Percentiles rank a stretch among this genome's conserved stretches.
phyloP scores from a whole-genome alignment of 495 filamentous ascomycete species.

The Niebla homalea region DNA sequence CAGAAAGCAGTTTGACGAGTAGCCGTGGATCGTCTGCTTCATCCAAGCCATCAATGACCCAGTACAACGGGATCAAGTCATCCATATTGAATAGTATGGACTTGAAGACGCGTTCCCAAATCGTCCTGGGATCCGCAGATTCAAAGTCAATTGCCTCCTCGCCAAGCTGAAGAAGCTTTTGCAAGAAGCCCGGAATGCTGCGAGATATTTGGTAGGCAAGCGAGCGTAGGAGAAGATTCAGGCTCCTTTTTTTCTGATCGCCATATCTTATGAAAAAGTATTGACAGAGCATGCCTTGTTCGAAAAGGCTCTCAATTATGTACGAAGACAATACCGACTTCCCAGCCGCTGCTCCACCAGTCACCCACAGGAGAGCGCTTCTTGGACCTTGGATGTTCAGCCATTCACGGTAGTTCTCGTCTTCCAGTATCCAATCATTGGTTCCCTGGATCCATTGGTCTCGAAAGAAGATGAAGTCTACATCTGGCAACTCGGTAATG shows the following conservation, averaged over 20 bases:
- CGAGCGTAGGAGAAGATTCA: conserved; percentile 21
- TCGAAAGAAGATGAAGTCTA: conserved; percentile 26
- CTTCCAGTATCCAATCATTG: conserved; percentile 21
- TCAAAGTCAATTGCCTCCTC: conserved; percentile 10
- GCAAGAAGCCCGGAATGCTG: neutral
- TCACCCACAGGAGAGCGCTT: conserved; percentile 20
- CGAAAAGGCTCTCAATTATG: conserved; percentile 16
- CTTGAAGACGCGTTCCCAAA: conserved; percentile 28
- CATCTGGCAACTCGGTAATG: conserved; percentile 20
- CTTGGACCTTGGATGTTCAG: conserved; percentile 11
- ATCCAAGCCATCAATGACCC: conserved; percentile 21
- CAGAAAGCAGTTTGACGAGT: conserved; percentile 11
- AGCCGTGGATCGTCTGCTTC: conserved; percentile 14
- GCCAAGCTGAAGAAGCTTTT: conserved; percentile 3
- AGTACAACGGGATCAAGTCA: conserved; percentile 9
- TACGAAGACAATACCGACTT: conserved; percentile 25
- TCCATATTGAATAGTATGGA: conserved; percentile 12
- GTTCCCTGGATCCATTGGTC: conserved; percentile 25
- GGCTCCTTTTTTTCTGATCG: conserved; percentile 18
- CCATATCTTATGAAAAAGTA: conserved; percentile 29
- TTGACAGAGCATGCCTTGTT: conserved; percentile 12
- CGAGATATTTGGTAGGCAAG: conserved; percentile 27
- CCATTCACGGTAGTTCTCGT: conserved; percentile 21
- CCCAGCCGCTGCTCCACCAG: conserved; percentile 20
- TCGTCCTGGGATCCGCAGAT: conserved; percentile 16